Conservation (phyloP, 257 asterid genomes). For the Vinca minor region DNA sequence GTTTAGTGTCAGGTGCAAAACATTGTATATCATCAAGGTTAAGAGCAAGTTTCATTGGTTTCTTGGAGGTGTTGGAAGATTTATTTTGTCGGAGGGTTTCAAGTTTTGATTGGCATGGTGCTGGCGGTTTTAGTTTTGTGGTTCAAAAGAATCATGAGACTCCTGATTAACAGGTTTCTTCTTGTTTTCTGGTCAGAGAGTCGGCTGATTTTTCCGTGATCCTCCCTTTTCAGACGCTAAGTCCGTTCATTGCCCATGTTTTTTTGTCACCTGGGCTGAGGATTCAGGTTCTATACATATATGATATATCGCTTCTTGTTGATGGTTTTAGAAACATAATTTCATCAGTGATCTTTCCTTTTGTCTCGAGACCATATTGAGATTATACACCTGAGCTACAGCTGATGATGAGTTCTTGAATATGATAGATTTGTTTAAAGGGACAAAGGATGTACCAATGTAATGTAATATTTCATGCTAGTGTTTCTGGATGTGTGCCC, state of each 20-base stretch:
- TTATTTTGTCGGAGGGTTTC: slow-evolving; percentile 2
- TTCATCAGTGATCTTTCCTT: neutral
- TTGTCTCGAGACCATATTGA: neutral
- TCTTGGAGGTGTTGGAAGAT: slow-evolving; percentile 10
- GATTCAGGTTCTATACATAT: slow-evolving; percentile 1
- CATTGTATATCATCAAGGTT: slow-evolving; percentile 25
- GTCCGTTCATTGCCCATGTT: no score
- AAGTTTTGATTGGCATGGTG: neutral
- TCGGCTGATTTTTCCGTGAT: neutral
- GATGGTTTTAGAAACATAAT: no score
- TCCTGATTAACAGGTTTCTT: neutral
- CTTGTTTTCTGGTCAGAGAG: neutral
- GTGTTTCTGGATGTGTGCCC: neutral
- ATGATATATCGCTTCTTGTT: neutral
- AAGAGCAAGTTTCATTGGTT: slow-evolving; percentile 16
- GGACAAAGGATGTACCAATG: neutral
- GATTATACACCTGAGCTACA: neutral
- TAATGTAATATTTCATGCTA: neutral
- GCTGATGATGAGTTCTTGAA: no score
- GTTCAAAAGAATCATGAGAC: no score
- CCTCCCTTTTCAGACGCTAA: neutral
- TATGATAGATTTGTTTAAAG: neutral
- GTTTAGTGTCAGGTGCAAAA: slow-evolving; percentile 5
- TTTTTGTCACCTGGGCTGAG: neutral
- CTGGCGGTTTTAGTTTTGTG: no score